A percentile compares a stretch with the other conserved stretches of the same genome.
Conservation (phyloP, 179 eudicot genomes). For the Carnegiea gigantea region DNA sequence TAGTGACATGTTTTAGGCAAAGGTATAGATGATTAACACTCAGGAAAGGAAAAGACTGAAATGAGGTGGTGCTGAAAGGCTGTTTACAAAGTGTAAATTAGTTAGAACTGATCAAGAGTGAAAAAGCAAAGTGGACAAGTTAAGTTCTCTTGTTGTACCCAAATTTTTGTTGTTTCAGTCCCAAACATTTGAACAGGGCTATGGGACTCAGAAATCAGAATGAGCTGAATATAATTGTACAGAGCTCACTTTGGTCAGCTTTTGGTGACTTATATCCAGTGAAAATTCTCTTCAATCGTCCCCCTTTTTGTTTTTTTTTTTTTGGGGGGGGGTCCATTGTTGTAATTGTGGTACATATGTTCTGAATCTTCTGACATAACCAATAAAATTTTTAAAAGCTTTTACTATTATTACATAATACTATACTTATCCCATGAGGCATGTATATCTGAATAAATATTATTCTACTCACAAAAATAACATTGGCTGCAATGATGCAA, state of each 20-base stretch:
- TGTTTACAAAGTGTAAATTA: conserved; percentile 31
- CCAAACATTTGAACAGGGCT: not conserved
- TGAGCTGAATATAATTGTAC: conserved; percentile 29
- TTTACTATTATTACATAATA: too few relatives aligned
- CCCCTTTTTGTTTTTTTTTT: not conserved
- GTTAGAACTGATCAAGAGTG: conserved; percentile 22
- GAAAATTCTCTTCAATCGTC: conserved; percentile 9
- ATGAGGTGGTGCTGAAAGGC: conserved; percentile 1
- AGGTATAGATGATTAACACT: conserved; percentile 34
- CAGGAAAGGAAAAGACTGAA: conserved; percentile 12
- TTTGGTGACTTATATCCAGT: conserved; percentile 16
- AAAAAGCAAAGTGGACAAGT: conserved; percentile 14
- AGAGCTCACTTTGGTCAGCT: conserved; percentile 28
- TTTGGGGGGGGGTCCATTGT: not conserved
- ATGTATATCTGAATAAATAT: too few relatives aligned
- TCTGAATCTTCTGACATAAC: too few relatives aligned
- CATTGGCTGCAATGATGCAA: too few relatives aligned
- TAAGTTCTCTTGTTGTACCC: conserved; percentile 26
- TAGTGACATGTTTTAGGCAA: conserved; percentile 14
- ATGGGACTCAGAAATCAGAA: conserved; percentile 14
- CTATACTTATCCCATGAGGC: too few relatives aligned
- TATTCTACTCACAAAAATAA: too few relatives aligned
- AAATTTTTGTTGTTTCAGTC: conserved; percentile 16
- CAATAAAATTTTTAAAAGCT: too few relatives aligned
- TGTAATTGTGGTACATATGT: not conserved